Percentiles rank a stretch among this genome's conserved stretches.
Evolutionary conservation across 2,329 filamentous ascomycete species (phyloP).

Genomic region (Fusarium oxysporum): DNA sequence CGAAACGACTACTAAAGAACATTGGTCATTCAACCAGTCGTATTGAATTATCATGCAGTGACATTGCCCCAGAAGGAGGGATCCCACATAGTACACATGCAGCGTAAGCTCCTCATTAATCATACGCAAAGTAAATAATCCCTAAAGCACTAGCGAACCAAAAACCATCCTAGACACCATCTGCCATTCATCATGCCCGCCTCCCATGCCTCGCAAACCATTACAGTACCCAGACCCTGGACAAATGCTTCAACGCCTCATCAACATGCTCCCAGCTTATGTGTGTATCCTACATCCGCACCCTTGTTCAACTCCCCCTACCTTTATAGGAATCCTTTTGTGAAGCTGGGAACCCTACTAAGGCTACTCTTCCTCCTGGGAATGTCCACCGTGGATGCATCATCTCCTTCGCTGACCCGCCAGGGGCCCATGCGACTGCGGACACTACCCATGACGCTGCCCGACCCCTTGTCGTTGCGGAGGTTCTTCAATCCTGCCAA

Average conservation of each 20-base stretch:
- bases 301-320: background rate
- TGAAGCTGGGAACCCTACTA: slow-evolving; percentile 73
- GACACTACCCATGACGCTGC: slow-evolving; percentile 60
- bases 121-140: slow-evolving; percentile 38
- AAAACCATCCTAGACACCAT: slow-evolving; percentile 29
- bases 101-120: slow-evolving; percentile 36
- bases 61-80: background rate
- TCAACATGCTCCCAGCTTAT: slow-evolving; percentile 28
- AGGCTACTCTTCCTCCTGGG: slow-evolving; percentile 75
- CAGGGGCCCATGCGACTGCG: slow-evolving; percentile 52
- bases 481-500: slow-evolving; percentile 86
- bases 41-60: background rate
- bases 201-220: slow-evolving; percentile 16
- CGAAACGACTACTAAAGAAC: background rate
- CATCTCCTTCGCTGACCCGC: slow-evolving; percentile 55
- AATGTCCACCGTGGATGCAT: slow-evolving; percentile 60
- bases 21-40: background rate
- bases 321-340: slow-evolving; percentile 78
- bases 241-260: slow-evolving; percentile 44
- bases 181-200: slow-evolving; percentile 22
- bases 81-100: background rate
- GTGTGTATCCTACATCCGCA: slow-evolving; percentile 27
- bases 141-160: slow-evolving; percentile 22
- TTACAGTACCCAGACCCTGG: slow-evolving; percentile 28
- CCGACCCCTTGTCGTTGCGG: slow-evolving; percentile 69